Evolutionary conservation across 2,329 filamentous ascomycete genomes (phyloP), one percentile per base, ranked within the genome.

Genomic region (Dendrostoma leiphaemia): DNA sequence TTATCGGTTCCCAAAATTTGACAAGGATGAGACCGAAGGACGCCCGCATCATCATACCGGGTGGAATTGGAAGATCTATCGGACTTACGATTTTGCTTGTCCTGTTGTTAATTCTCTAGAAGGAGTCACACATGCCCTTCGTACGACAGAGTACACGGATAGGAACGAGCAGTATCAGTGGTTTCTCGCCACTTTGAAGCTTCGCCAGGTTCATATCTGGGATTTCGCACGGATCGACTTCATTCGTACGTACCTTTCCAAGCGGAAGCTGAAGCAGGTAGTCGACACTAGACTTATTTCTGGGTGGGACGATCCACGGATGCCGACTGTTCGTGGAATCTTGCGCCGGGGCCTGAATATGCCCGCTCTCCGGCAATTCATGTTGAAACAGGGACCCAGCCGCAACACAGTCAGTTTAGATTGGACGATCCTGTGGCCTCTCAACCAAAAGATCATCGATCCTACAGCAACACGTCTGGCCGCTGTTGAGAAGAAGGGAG

Each of bases 1-100:
- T 71, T 97, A 97, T 80, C 87, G 94, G 62, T 97, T 91, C 82
- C n/a, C n/a, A n/a, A n/a, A n/a, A n/a, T n/a, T n/a, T n/a, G n/a
- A n/a, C n/a, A n/a, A n/a, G n/a, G n/a, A n/a, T n/a, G 96, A 96
- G 68, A 65, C 77, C 57, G 78, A 79, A 54, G 76, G n/a, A n/a
- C n/a, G 77, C 45, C 63, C 78, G 17, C 89, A 94, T 70, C 90
- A 94, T 75, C 85, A 90, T 62, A 94, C 90, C 2, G 89, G 89
- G 29, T 81, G 77, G 54, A 84, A 79, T 58, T 93, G 89, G 88
- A 93, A 92, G 74, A 87, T 91, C 67, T 93, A 93, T 72, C 89
- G 90, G 31, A 93, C 88, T 60, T 94, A 94, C 76, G 90, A 94
- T 69, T 90, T 93, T 67, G 89, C 89, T 60, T 91, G 88, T 71